phyloP scores from a whole-genome alignment of 306 rosid species.

The Adenanthera pavonina region DNA sequence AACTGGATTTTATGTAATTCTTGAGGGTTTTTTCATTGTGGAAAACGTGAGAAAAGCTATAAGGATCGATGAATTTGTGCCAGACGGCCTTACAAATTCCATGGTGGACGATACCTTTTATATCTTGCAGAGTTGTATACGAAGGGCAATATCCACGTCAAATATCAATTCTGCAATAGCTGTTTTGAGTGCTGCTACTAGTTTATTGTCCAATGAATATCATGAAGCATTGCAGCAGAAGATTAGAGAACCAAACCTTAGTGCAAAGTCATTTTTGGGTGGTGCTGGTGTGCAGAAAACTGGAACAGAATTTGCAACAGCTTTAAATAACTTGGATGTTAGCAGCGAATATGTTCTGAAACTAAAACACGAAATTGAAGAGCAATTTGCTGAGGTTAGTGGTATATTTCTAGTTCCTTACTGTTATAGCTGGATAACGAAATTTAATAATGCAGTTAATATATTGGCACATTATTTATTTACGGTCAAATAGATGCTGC shows the following conservation, averaged over 20 bases:
- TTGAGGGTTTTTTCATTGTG: slow-evolving; percentile 77
- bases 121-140: slow-evolving; percentile 87
- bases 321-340: slow-evolving; percentile 88
- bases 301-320: slow-evolving; percentile 85
- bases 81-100: slow-evolving; percentile 90
- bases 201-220: slow-evolving; percentile 83
- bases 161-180: slow-evolving; percentile 89
- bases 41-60: slow-evolving; percentile 77
- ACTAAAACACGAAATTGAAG: slow-evolving; percentile 92
- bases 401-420: slow-evolving; percentile 29
- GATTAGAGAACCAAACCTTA: slow-evolving; percentile 86
- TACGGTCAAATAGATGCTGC: neutral
- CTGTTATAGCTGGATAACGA: slow-evolving; percentile 19
- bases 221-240: slow-evolving; percentile 87
- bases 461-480: neutral
- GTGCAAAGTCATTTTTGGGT: slow-evolving; percentile 86
- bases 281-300: slow-evolving; percentile 88
- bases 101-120: slow-evolving; percentile 97
- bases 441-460: slow-evolving; percentile 14
- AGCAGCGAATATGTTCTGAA: slow-evolving; percentile 87
- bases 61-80: slow-evolving; percentile 69
- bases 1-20: slow-evolving; percentile 77
- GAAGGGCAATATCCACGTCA: slow-evolving; percentile 85
- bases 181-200: slow-evolving; percentile 81
- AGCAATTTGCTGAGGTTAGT: slow-evolving; percentile 87